Percentiles rank a stretch among this genome's conserved stretches.
These are phyloP conservation scores for Komagataella kurtzmanii DNA, from an alignment of 805 yeast species.

Conservation along the genomic window DNA sequence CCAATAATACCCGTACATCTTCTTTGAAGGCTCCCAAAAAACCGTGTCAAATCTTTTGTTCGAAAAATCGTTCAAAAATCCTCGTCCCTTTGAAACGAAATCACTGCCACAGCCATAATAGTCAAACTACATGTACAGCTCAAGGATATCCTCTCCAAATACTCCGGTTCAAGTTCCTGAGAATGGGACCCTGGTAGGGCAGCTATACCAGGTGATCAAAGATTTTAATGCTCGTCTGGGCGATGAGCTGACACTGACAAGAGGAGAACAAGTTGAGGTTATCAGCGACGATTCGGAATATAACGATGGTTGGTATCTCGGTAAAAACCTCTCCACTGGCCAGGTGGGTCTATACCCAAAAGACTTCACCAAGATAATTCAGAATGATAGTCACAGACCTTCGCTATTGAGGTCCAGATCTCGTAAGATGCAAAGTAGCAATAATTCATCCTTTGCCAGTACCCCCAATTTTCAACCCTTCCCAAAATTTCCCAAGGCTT, in stretches of 20 bases:
- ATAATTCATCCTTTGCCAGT: slow-evolving; percentile 10
- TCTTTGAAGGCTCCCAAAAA: background rate
- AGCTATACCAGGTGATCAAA: slow-evolving; percentile 50
- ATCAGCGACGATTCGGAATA: slow-evolving; percentile 88
- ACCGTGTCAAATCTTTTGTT: background rate
- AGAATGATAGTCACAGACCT: slow-evolving; percentile 13
- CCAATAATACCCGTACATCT: background rate
- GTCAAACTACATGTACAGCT: background rate
- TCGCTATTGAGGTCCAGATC: slow-evolving; percentile 44
- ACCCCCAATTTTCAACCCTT: background rate
- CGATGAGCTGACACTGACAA: slow-evolving; percentile 70
- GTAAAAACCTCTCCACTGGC: slow-evolving; percentile 58
- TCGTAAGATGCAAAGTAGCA: slow-evolving; percentile 26
- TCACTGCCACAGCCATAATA: background rate
- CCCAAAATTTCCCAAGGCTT: slow-evolving; percentile 6
- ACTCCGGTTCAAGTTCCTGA: background rate
- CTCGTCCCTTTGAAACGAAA: background rate
- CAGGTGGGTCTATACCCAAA: slow-evolving; percentile 86
- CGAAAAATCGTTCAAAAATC: background rate
- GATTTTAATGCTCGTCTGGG: slow-evolving; percentile 80
- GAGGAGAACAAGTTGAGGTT: slow-evolving; percentile 82
- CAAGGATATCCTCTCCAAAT: background rate
- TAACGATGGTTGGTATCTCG: slow-evolving; percentile 96
- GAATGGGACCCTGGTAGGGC: slow-evolving; percentile 4
- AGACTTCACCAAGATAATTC: slow-evolving; percentile 54